These are phyloP conservation scores for Sporothrix dimorphospora DNA, from an alignment of 2,329 filamentous ascomycete species.

Conservation along the genomic window DNA sequence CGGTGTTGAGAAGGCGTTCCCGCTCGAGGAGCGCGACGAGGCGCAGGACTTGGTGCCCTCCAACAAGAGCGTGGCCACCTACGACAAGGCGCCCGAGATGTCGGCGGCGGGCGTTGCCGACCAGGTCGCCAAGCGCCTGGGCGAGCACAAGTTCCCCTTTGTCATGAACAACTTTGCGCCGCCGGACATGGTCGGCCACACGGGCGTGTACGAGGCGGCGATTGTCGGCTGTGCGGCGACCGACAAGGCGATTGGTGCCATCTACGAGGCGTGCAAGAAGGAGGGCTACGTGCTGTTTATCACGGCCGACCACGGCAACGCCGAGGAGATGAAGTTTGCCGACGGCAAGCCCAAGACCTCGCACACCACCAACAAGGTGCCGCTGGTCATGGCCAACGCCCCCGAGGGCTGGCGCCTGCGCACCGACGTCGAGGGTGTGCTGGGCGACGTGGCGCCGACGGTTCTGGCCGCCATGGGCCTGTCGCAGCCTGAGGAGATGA, in stretches of 20 bases:
- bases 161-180: slow-evolving; percentile 99
- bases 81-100: slow-evolving; percentile 95
- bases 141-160: slow-evolving; percentile 86
- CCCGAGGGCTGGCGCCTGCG: slow-evolving; percentile 86
- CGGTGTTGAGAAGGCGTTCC: slow-evolving; percentile 94
- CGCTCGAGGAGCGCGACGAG: slow-evolving; percentile 88
- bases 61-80: slow-evolving; percentile 87
- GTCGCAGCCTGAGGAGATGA: slow-evolving; percentile 89
- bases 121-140: slow-evolving; percentile 85
- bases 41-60: slow-evolving; percentile 76
- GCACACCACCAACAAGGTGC: slow-evolving; percentile 97
- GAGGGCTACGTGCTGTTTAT: slow-evolving; percentile 92
- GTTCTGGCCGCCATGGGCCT: slow-evolving; percentile 89
- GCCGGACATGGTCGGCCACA: slow-evolving; percentile 99
- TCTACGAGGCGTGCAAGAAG: slow-evolving; percentile 93
- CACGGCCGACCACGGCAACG: slow-evolving; percentile 95
- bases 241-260: slow-evolving; percentile 89
- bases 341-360: slow-evolving; percentile 97
- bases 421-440: slow-evolving; percentile 76
- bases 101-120: slow-evolving; percentile 87
- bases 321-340: slow-evolving; percentile 97
- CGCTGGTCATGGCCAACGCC: slow-evolving; percentile 97
- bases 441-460: slow-evolving; percentile 97
- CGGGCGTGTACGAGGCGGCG: slow-evolving; percentile 93
- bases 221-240: slow-evolving; percentile 83